phyloP scores from a whole-genome alignment of 108 stramenopile genomes.

The Chaetoceros tenuissimus region DNA sequence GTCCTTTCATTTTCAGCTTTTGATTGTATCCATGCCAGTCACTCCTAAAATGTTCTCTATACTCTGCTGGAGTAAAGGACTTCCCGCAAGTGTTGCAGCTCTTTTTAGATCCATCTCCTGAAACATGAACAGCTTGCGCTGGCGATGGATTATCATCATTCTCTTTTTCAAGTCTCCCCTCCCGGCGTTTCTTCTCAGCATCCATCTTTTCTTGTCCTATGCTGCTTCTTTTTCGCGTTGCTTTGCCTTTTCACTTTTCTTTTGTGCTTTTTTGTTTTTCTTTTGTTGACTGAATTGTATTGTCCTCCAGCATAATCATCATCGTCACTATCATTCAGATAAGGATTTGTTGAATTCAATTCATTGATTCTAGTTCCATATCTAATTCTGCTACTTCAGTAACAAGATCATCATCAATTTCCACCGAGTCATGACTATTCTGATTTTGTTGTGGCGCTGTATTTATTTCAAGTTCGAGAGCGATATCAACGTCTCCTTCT shows the following conservation, averaged over 20 bases:
- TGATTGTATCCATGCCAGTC: slow-evolving; percentile 96
- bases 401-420: not conserved
- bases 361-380: not conserved
- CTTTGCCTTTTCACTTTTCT: slow-evolving; percentile 75
- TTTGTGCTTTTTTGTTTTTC: slow-evolving; percentile 63
- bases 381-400: not conserved
- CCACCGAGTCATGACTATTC: slow-evolving; percentile 11
- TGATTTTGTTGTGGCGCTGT: slow-evolving; percentile 15
- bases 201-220: not conserved
- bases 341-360: not conserved
- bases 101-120: slow-evolving; percentile 20
- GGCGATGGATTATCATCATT: not conserved
- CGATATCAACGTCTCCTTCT: slow-evolving; percentile 57
- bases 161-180: slow-evolving; percentile 3
- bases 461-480: slow-evolving; percentile 23
- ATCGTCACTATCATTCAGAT: not conserved
- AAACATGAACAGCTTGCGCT: not conserved
- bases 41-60: slow-evolving; percentile 85
- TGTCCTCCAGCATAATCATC: too few species aligned
- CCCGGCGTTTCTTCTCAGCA: not conserved
- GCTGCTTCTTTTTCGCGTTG: slow-evolving; percentile 54
- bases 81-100: slow-evolving; percentile 85
- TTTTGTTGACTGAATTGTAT: slow-evolving; percentile 23
- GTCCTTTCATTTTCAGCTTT: slow-evolving; percentile 82
- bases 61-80: slow-evolving; percentile 52